phyloP scores from a whole-genome alignment of 2,329 filamentous ascomycete species.

The Seiridium unicorne region DNA sequence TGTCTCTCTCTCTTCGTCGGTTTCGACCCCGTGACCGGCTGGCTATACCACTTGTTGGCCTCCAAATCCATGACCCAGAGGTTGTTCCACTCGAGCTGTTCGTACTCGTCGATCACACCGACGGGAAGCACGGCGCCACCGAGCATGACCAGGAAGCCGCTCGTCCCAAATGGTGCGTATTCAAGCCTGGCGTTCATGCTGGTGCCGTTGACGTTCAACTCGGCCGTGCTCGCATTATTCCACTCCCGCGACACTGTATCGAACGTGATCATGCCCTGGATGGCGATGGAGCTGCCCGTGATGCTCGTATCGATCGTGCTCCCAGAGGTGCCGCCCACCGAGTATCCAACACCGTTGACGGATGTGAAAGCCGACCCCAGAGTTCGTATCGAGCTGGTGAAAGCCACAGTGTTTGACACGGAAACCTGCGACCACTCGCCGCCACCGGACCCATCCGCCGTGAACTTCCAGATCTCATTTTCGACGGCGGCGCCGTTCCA shows the following conservation, averaged over 20 bases:
- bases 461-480: conserved; percentile 30
- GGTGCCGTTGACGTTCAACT: conserved; percentile 22
- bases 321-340: conserved; percentile 27
- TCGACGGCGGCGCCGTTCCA: conserved; percentile 17
- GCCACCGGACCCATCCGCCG: conserved; percentile 27
- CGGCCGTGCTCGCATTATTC: conserved; percentile 26
- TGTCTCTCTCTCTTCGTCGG: conserved; percentile 26
- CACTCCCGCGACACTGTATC: conserved; percentile 28
- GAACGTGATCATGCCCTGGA: conserved; percentile 29
- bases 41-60: conserved; percentile 31
- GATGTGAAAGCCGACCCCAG: conserved; percentile 25
- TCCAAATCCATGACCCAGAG: conserved; percentile 32
- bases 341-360: conserved; percentile 25
- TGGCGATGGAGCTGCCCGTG: conserved; percentile 16
- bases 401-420: conserved; percentile 27
- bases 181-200: conserved; percentile 27
- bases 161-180: conserved; percentile 29
- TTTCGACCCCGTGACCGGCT: conserved; percentile 27
- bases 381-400: conserved; percentile 33
- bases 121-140: conserved; percentile 26
- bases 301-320: conserved; percentile 21
- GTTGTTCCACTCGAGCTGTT: conserved; percentile 22
- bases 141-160: conserved; percentile 30
- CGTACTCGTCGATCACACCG: conserved; percentile 16
- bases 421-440: conserved; percentile 27